Evolutionary conservation across 495 filamentous ascomycete species (phyloP).

Genomic region (Thozetella sp.): DNA sequence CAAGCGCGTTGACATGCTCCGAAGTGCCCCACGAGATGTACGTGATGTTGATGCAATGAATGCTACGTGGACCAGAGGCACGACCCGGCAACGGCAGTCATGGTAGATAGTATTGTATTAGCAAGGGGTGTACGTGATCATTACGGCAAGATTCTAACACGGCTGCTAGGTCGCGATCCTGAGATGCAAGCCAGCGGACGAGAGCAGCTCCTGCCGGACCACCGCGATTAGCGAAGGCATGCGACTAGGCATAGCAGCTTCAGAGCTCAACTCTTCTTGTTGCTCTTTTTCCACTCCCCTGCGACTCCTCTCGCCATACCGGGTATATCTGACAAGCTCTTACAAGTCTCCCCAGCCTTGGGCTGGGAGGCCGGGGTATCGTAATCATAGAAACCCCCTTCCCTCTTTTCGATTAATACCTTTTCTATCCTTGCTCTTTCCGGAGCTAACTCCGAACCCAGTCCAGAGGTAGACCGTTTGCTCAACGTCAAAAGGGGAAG

Average conservation of each 20-base stretch:
- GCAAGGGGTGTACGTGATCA: background rate
- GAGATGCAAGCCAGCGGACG: background rate
- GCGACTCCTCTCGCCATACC: background rate
- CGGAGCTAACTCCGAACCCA: no score
- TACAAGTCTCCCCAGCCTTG: background rate
- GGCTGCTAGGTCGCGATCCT: background rate
- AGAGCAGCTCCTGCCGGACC: no score
- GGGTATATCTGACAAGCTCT: background rate
- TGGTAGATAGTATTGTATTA: background rate
- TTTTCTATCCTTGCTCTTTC: constrained; percentile 2
- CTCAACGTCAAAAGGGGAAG: background rate
- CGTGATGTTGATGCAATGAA: no score
- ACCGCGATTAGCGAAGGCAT: no score
- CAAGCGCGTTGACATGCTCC: no score
- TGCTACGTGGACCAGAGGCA: no score
- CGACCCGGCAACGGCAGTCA: no score
- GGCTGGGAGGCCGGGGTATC: background rate
- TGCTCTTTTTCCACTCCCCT: background rate
- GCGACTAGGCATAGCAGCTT: background rate
- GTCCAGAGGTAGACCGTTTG: no score
- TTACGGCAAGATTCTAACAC: background rate
- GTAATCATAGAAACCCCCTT: background rate
- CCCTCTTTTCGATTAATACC: background rate
- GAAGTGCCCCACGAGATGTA: no score
- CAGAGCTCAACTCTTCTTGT: background rate